phyloP scores from a whole-genome alignment of 2,329 filamentous ascomycete species.

The Fusarium xylarioides region DNA sequence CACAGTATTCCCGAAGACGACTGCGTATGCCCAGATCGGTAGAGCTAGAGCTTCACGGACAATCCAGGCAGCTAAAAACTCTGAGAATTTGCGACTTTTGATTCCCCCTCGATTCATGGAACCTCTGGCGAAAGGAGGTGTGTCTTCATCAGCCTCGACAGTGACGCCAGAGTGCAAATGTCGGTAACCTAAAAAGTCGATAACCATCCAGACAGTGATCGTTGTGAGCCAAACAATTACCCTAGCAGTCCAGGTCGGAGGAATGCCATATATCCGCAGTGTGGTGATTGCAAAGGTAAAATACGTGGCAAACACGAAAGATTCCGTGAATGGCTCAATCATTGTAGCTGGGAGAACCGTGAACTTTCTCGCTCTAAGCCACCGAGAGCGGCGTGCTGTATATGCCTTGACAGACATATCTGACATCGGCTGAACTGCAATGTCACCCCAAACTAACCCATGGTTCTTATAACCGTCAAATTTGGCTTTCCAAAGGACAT shows the following conservation, averaged over 20 bases:
- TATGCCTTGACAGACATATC: slow-evolving; percentile 82
- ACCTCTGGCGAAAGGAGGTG: slow-evolving; percentile 75
- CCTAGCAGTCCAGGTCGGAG: slow-evolving; percentile 75
- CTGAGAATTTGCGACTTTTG: slow-evolving; percentile 64
- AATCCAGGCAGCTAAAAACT: slow-evolving; percentile 86
- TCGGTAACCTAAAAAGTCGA: slow-evolving; percentile 78
- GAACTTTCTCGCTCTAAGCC: slow-evolving; percentile 94
- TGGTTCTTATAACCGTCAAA: slow-evolving; percentile 78
- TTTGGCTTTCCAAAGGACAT: slow-evolving; percentile 82
- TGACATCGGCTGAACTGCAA: slow-evolving; percentile 89
- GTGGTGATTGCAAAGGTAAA: slow-evolving; percentile 81
- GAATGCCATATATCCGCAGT: slow-evolving; percentile 60
- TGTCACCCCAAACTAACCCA: slow-evolving; percentile 82
- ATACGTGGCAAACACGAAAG: slow-evolving; percentile 82
- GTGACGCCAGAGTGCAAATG: slow-evolving; percentile 78
- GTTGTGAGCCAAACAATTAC: slow-evolving; percentile 70
- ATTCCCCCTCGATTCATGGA: slow-evolving; percentile 49
- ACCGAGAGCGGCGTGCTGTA: slow-evolving; percentile 81
- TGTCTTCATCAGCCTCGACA: slow-evolving; percentile 75
- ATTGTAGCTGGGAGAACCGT: slow-evolving; percentile 89
- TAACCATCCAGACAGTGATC: slow-evolving; percentile 74
- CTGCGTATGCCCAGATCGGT: slow-evolving; percentile 90
- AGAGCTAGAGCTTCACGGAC: slow-evolving; percentile 84
- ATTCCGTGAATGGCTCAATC: slow-evolving; percentile 92
- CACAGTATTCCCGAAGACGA: slow-evolving; percentile 87